These are phyloP conservation scores for Diplodia mutila DNA, from an alignment of 2,329 filamentous ascomycete species.

Conservation along the genomic window DNA sequence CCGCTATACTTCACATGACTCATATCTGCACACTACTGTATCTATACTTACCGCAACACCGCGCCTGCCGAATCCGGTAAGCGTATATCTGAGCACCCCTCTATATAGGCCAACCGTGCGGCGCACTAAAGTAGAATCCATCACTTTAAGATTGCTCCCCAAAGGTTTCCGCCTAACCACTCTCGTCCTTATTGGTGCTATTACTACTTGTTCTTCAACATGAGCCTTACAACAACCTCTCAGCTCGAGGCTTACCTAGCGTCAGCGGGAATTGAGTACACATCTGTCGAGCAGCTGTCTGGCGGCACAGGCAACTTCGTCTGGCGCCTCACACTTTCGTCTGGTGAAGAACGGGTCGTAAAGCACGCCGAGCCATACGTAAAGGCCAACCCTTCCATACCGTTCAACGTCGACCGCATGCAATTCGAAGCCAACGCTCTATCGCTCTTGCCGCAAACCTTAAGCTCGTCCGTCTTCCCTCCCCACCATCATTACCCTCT, in stretches of 20 bases:
- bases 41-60: neutral
- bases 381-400: slow-evolving; percentile 32
- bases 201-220: neutral
- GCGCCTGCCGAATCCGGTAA: slow-evolving; percentile 9
- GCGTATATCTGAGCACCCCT: neutral
- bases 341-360: slow-evolving; percentile 32
- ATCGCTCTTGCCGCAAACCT: neutral
- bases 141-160: no score
- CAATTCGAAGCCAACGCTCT: slow-evolving; percentile 39
- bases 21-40: neutral
- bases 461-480: neutral
- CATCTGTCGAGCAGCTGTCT: slow-evolving; percentile 31
- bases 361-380: slow-evolving; percentile 43
- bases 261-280: slow-evolving; percentile 2
- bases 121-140: neutral
- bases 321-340: slow-evolving; percentile 34
- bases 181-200: neutral
- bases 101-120: neutral
- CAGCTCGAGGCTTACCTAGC: neutral
- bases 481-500: no score
- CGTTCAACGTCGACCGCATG: slow-evolving; percentile 38
- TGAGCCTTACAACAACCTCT: slow-evolving; percentile 5
- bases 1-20: neutral
- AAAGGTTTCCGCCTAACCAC: neutral
- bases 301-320: slow-evolving; percentile 44